Evolutionary conservation across 331 rosid genomes (phyloP), one percentile per base, ranked within the genome.

Genomic region (Malus hybrid): DNA sequence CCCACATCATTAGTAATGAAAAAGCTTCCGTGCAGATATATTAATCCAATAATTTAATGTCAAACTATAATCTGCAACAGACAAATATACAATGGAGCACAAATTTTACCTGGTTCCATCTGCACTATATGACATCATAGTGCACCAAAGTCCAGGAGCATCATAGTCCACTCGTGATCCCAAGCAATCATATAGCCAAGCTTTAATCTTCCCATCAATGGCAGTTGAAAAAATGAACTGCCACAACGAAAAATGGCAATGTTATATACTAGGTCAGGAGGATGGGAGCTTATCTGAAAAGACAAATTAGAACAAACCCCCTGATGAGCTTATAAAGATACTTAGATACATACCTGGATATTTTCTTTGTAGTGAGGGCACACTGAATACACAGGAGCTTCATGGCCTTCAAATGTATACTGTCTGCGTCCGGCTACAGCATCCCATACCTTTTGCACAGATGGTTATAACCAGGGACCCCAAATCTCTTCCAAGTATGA

Each of bases 141-240:
- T 83, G 74, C 86, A 83, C 81, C 81, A 83, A 22, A 75, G 84
- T n/a, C 86, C 84, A 72, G 86, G 86, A 63, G 86, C 86, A 13
- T 82, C 86, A 29, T 82, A 82, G 74, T 82, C 86, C 34, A 83
- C 86, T 67, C 84, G 79, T 68, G 86, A 83, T 30, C 84, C 83
- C 60, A 65, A 30, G 75, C 86, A 83, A 73, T 83, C 86, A 63
- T 83, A 83, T 6, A 83, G 70, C 84, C 84, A 83, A 67, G 86
- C 86, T 79, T 79, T 83, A 61, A 83, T 83, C 28, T 83, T 83
- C 70, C 86, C 84, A 13, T 83, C 86, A 46, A 76, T 68, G 10
- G 86, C 84, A 11, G 86, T 83, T 18, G 84, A 83, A 77, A 83
- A 83, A 60, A 83, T 83, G 68, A 83, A 83, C 86, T 83, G 81